Evolutionary conservation across 306 rosid genomes (phyloP).

Genomic region (Hylodesmum podocarpum): DNA sequence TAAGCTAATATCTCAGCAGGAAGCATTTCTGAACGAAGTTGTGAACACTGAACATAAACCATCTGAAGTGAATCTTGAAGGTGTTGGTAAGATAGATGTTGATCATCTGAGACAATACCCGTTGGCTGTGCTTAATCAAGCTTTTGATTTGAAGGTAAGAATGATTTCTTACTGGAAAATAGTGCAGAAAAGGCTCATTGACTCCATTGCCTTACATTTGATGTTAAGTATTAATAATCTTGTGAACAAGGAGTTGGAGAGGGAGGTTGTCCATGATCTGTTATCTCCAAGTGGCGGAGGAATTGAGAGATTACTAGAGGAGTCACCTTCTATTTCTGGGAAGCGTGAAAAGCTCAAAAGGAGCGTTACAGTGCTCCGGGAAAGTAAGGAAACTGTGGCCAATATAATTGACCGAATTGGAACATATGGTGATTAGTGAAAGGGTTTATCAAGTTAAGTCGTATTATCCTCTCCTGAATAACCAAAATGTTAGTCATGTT

Average conservation of each 20-base stretch:
- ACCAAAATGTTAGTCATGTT: not conserved
- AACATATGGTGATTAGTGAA: not conserved
- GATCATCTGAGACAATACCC: not conserved
- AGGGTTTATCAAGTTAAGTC: no score
- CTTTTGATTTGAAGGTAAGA: conserved; percentile 53
- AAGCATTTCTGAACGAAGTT: not conserved
- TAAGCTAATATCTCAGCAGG: conserved; percentile 27
- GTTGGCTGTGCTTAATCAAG: conserved; percentile 25
- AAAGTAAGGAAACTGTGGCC: conserved; percentile 31
- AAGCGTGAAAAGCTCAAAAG: conserved; percentile 40
- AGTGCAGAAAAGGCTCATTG: conserved; percentile 46
- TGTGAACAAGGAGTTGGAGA: conserved; percentile 39
- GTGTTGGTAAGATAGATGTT: conserved; percentile 44
- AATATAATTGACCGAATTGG: conserved; percentile 44
- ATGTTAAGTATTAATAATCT: conserved; percentile 34
- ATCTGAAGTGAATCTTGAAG: conserved; percentile 6
- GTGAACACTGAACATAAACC: not conserved
- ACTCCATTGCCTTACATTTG: conserved; percentile 43
- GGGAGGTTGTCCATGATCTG: conserved; percentile 38
- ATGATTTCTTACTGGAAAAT: conserved; percentile 59
- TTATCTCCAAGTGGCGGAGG: conserved; percentile 32
- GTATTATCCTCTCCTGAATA: not conserved
- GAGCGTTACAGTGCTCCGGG: conserved; percentile 33
- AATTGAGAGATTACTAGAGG: conserved; percentile 50
- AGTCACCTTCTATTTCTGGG: conserved; percentile 39